Percentiles rank a stretch among this genome's conserved stretches.
These are phyloP conservation scores for Lentinus brumalis DNA, from an alignment of 768 basidiomycete genomes.

Conservation along the genomic window DNA sequence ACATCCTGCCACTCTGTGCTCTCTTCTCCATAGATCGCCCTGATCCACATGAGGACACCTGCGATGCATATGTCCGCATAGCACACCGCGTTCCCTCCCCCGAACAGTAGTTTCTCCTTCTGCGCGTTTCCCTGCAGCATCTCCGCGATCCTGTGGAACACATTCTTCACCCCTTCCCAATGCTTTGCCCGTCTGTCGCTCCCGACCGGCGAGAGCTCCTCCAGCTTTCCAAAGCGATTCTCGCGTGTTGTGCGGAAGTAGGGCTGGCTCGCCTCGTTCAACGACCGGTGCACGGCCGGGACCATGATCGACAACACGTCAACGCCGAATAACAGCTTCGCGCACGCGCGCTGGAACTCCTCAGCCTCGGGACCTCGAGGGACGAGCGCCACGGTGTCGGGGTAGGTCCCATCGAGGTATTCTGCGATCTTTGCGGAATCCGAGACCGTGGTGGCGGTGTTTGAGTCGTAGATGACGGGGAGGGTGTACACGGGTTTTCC, in stretches of 20 bases:
- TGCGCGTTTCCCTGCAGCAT: constrained; percentile 34
- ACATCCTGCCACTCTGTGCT: constrained; percentile 37
- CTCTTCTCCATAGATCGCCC: constrained; percentile 27
- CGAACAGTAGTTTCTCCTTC: constrained; percentile 32
- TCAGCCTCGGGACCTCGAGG: constrained; percentile 30
- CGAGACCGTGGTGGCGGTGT: constrained; percentile 20
- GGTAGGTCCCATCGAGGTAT: constrained; percentile 30
- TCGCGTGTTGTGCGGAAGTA: constrained; percentile 42
- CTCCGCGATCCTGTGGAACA: constrained; percentile 27
- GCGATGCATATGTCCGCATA: constrained; percentile 41
- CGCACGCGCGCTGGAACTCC: constrained; percentile 23
- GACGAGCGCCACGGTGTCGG: constrained; percentile 35
- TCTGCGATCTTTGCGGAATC: constrained; percentile 30
- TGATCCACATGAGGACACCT: constrained; percentile 39
- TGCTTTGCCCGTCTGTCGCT: constrained; percentile 30
- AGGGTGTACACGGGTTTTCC: constrained; percentile 27
- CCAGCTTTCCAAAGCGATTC: constrained; percentile 33
- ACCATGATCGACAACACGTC: constrained; percentile 12
- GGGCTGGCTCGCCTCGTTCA: constrained; percentile 10
- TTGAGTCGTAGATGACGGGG: constrained; percentile 33
- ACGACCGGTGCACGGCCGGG: constrained; percentile 2
- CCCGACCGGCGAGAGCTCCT: constrained; percentile 31
- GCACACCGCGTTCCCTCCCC: constrained; percentile 36
- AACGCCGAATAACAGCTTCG: constrained; percentile 1
- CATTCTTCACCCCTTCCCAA: constrained; percentile 32